These are phyloP conservation scores for Barbarea vulgaris DNA, from an alignment of 345 rosid genomes.

Conservation along the genomic window DNA sequence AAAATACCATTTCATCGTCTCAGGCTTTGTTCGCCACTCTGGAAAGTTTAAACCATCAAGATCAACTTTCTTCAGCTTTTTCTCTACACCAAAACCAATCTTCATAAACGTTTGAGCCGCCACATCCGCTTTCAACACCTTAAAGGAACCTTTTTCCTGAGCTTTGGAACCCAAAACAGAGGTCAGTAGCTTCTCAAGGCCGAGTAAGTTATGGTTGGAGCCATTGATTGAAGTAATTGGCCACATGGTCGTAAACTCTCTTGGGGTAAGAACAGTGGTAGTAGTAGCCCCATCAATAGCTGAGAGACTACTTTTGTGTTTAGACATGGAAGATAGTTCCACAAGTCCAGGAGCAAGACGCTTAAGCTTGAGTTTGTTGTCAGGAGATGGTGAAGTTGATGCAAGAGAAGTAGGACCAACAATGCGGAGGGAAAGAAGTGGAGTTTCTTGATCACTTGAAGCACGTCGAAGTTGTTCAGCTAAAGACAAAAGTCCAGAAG, in stretches of 20 bases:
- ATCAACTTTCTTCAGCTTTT: slow-evolving; percentile 66
- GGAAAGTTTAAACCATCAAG: slow-evolving; percentile 50
- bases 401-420: slow-evolving; percentile 86
- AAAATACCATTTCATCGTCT: slow-evolving; percentile 68
- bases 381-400: slow-evolving; percentile 59
- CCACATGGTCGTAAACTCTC: slow-evolving; percentile 84
- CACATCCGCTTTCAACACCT: slow-evolving; percentile 72
- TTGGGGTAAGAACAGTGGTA: slow-evolving; percentile 62
- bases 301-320: slow-evolving; percentile 46
- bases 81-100: slow-evolving; percentile 85
- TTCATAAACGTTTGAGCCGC: slow-evolving; percentile 87
- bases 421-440: slow-evolving; percentile 79
- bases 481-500: slow-evolving; percentile 82
- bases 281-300: slow-evolving; percentile 42
- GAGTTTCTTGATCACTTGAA: slow-evolving; percentile 48
- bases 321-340: slow-evolving; percentile 60
- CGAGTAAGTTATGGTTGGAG: slow-evolving; percentile 68
- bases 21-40: slow-evolving; percentile 83
- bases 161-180: slow-evolving; percentile 86
- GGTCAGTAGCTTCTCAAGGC: slow-evolving; percentile 70
- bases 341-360: slow-evolving; percentile 92
- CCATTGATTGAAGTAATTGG: slow-evolving; percentile 83
- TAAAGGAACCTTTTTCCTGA: slow-evolving; percentile 66
- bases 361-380: slow-evolving; percentile 76
- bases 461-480: slow-evolving; percentile 79